phyloP scores from a whole-genome alignment of 495 filamentous ascomycete genomes.

The Penicillium alfredii region DNA sequence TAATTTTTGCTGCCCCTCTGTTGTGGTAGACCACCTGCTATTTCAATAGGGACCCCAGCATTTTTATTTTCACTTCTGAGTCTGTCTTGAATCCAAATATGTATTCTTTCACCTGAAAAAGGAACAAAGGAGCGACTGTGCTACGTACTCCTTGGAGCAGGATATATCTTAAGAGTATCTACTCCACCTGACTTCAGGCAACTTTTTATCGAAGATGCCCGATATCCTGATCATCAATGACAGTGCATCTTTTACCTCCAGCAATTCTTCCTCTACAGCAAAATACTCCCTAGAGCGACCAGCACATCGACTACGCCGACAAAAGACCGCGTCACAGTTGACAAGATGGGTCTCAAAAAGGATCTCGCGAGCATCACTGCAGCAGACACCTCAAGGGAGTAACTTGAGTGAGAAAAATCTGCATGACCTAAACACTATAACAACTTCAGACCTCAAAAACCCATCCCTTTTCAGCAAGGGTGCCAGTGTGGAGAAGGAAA shows the following conservation, averaged over 20 bases:
- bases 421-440: constrained; percentile 3
- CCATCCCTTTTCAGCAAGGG: not conserved
- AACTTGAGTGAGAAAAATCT: constrained; percentile 16
- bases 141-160: too few relatives aligned
- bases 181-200: not conserved
- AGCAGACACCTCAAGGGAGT: not conserved
- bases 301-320: constrained; percentile 6
- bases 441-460: not conserved
- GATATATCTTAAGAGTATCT: not conserved
- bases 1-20: too few relatives aligned
- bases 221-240: constrained; percentile 10
- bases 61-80: too few relatives aligned
- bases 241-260: constrained; percentile 9
- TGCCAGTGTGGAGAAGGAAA: not conserved
- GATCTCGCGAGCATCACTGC: constrained; percentile 14
- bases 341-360: constrained; percentile 17
- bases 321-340: constrained; percentile 12
- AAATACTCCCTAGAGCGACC: constrained; percentile 4
- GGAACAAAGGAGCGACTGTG: too few relatives aligned
- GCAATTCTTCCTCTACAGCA: constrained; percentile 11
- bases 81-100: too few relatives aligned
- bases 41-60: too few relatives aligned
- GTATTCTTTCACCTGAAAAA: too few relatives aligned
- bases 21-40: too few relatives aligned
- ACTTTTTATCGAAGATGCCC: constrained; percentile 7